These are phyloP conservation scores for Blepharisma japonicum DNA, from an alignment of 73 alveolate genomes.

Conservation along the genomic window DNA sequence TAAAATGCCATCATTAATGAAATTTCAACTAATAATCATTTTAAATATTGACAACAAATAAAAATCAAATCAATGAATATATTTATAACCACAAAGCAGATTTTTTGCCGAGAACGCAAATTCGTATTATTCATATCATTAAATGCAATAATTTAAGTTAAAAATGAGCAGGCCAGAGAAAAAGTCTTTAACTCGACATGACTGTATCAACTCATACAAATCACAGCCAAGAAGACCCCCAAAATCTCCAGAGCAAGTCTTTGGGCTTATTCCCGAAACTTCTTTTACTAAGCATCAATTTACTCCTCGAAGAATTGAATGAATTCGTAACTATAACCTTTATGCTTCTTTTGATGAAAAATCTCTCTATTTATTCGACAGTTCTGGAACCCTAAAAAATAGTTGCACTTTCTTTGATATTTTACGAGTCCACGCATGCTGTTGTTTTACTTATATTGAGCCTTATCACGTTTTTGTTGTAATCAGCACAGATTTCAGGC, in stretches of 20 bases:
- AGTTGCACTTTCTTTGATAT: neutral
- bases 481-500: neutral
- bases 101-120: too few species aligned
- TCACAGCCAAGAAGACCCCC: neutral
- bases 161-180: neutral
- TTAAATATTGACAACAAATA: too few species aligned
- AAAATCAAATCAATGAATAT: too few species aligned
- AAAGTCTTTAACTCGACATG: slow-evolving; percentile 16
- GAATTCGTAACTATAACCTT: neutral
- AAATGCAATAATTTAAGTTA: neutral
- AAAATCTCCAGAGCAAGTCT: neutral
- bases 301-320: neutral
- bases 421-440: neutral
- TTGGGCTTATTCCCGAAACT: slow-evolving; percentile 32
- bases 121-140: too few species aligned
- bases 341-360: slow-evolving; percentile 19
- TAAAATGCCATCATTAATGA: too few species aligned
- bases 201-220: slow-evolving; percentile 4
- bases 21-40: too few species aligned
- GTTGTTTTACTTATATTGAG: slow-evolving; percentile 1
- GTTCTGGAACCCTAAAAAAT: neutral
- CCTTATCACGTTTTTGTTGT: neutral
- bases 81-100: too few species aligned
- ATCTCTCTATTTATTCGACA: neutral
- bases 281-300: neutral